phyloP scores from a whole-genome alignment of 129 eudicot genomes.

The Chrysanthemum seticuspe region DNA sequence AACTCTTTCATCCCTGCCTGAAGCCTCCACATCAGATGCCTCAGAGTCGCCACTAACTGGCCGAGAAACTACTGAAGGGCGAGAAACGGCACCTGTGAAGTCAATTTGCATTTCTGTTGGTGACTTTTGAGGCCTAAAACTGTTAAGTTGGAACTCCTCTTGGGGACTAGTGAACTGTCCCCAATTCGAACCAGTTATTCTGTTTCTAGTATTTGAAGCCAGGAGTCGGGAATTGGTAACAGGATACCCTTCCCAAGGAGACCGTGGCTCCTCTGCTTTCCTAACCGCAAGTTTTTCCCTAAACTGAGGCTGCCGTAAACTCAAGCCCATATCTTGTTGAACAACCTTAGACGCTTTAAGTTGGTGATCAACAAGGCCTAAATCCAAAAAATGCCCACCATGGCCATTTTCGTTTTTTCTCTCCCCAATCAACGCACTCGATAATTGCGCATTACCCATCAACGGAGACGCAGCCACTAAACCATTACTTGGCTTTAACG shows the following conservation, averaged over 20 bases:
- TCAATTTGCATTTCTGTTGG: slow-evolving; percentile 60
- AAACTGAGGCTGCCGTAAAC: slow-evolving; percentile 35
- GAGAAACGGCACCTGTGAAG: slow-evolving; percentile 48
- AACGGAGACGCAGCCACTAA: too few species aligned
- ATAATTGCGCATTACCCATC: too few species aligned
- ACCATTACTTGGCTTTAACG: slow-evolving; percentile 25
- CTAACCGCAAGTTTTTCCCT: slow-evolving; percentile 60
- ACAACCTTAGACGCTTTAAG: slow-evolving; percentile 55
- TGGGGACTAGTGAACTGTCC: slow-evolving; percentile 12
- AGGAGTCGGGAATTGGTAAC: too few species aligned
- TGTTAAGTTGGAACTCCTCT: too few species aligned
- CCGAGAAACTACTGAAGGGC: too few species aligned
- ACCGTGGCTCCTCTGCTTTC: slow-evolving; percentile 48
- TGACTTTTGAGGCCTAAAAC: slow-evolving; percentile 13
- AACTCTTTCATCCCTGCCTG: slow-evolving; percentile 40
- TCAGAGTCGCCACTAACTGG: slow-evolving; percentile 43
- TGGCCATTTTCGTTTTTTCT: neutral
- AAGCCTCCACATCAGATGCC: slow-evolving; percentile 55
- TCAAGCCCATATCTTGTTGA: slow-evolving; percentile 66
- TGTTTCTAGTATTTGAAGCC: too few species aligned
- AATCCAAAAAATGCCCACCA: too few species aligned
- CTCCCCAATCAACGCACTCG: too few species aligned
- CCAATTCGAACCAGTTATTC: slow-evolving; percentile 39
- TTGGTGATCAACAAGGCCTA: too few species aligned
- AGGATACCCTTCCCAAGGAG: slow-evolving; percentile 17